These are phyloP conservation scores for Tuber borchii DNA, from an alignment of 495 filamentous ascomycete species.

Conservation along the genomic window DNA sequence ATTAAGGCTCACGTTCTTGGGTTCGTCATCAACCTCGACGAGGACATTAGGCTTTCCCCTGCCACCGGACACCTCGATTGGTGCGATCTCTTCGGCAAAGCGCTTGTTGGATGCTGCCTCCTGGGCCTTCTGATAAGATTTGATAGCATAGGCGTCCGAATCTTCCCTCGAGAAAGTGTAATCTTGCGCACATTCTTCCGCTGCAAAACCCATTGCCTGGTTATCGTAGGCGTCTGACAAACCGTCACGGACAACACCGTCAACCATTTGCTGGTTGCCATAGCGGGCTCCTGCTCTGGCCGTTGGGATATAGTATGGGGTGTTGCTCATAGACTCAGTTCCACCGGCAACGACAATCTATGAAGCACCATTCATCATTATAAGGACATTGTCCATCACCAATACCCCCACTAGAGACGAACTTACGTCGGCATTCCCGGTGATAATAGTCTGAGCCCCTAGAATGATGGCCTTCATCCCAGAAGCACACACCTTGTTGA, in stretches of 20 bases:
- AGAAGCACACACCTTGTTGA: conserved; percentile 99
- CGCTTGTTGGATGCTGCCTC: conserved; percentile 68
- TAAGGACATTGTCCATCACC: not conserved
- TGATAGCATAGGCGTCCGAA: conserved; percentile 91
- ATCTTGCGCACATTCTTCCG: conserved; percentile 84
- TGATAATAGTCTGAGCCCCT: conserved; percentile 92
- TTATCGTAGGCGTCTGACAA: conserved; percentile 84
- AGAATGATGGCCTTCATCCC: conserved; percentile 89
- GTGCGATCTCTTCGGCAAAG: conserved; percentile 80
- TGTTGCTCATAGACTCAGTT: conserved; percentile 95
- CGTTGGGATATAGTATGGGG: conserved; percentile 88
- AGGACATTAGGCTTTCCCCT: conserved; percentile 80
- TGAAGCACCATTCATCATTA: not conserved
- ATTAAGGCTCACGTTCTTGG: conserved; percentile 63
- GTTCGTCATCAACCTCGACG: conserved; percentile 85
- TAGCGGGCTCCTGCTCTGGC: conserved; percentile 81
- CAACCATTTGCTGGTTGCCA: conserved; percentile 75
- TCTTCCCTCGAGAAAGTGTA: conserved; percentile 71
- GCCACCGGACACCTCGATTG: conserved; percentile 78
- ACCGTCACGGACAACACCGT: conserved; percentile 87
- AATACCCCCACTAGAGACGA: not conserved
- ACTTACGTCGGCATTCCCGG: conserved; percentile 67
- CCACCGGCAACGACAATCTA: conserved; percentile 80
- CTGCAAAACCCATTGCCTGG: conserved; percentile 87
- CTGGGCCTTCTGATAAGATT: conserved; percentile 84